These are phyloP conservation scores for Anethum foeniculum DNA, from an alignment of 140 eudicot species.

Conservation along the genomic window DNA sequence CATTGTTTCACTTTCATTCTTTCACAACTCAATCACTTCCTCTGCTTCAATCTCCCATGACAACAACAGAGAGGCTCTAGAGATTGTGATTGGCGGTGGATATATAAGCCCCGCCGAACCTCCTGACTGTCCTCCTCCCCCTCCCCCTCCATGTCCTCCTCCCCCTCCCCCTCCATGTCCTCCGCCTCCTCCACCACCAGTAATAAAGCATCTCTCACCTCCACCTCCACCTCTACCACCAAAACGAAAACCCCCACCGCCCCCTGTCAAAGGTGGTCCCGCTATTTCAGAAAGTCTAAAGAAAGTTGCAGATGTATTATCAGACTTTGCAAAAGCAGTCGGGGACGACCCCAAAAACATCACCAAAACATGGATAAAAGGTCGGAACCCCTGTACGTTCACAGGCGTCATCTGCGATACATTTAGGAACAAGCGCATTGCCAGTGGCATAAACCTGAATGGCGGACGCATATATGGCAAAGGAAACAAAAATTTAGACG, in stretches of 20 bases:
- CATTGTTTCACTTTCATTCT: background rate
- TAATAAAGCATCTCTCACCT: too few species aligned
- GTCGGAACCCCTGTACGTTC: conserved; percentile 20
- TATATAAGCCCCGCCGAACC: background rate
- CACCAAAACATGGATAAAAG: conserved; percentile 20
- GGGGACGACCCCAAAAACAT: conserved; percentile 7
- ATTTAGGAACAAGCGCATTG: background rate
- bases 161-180: background rate
- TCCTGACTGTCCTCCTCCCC: conserved; percentile 4
- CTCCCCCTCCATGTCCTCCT: background rate
- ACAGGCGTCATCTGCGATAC: conserved; percentile 19
- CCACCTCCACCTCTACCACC: background rate
- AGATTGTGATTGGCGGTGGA: background rate
- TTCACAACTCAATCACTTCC: background rate
- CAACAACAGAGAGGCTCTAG: conserved; percentile 5
- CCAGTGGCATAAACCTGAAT: conserved; percentile 19
- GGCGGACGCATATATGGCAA: background rate
- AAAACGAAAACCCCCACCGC: background rate
- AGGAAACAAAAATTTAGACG: background rate
- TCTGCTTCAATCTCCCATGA: background rate
- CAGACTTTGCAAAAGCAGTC: background rate
- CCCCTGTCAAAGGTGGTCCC: too few species aligned
- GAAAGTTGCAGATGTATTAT: too few species aligned
- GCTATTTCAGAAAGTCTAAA: background rate
- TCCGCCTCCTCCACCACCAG: too few species aligned